phyloP scores from a whole-genome alignment of 768 basidiomycete species.

The Punctularia strigosozonata region DNA sequence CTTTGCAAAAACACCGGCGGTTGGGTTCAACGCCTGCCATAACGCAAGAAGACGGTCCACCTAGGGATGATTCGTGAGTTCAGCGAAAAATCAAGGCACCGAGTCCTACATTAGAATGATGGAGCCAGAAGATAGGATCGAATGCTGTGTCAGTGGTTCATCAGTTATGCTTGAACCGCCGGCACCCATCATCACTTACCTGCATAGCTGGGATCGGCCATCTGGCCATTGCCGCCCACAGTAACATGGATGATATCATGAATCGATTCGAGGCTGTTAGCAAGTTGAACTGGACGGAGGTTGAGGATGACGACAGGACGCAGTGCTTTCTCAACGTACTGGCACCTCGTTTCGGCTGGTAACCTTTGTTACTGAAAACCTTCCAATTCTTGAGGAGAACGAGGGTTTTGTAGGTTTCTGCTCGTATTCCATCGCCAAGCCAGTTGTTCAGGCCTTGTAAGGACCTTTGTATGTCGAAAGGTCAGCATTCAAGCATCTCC shows the following conservation, averaged over 20 bases:
- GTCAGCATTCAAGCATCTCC: too few species aligned
- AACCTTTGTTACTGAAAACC: too few species aligned
- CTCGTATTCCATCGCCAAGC: too few species aligned
- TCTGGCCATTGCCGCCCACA: conserved; percentile 31
- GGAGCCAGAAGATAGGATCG: conserved; percentile 44
- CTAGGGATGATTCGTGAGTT: too few species aligned
- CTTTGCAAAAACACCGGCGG: conserved; percentile 23
- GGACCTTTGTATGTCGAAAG: too few species aligned
- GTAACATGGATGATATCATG: conserved; percentile 32
- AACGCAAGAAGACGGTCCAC: conserved; percentile 40
- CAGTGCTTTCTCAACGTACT: conserved; percentile 13
- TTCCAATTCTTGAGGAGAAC: too few species aligned
- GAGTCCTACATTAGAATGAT: conserved; percentile 41
- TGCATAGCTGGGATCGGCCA: conserved; percentile 27
- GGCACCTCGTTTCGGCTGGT: too few species aligned
- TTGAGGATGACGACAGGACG: conserved; percentile 24
- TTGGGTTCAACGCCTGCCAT: conserved; percentile 35
- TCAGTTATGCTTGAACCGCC: neutral
- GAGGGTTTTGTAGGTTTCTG: too few species aligned
- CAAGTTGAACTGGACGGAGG: conserved; percentile 33
- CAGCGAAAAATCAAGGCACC: too few species aligned
- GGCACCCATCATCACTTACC: conserved; percentile 21
- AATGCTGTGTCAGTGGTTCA: conserved; percentile 20
- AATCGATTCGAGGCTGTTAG: conserved; percentile 37
- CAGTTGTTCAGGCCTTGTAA: too few species aligned